These are phyloP conservation scores for Ophiostoma montium DNA, from an alignment of 2,329 filamentous ascomycete species.

Conservation along the genomic window DNA sequence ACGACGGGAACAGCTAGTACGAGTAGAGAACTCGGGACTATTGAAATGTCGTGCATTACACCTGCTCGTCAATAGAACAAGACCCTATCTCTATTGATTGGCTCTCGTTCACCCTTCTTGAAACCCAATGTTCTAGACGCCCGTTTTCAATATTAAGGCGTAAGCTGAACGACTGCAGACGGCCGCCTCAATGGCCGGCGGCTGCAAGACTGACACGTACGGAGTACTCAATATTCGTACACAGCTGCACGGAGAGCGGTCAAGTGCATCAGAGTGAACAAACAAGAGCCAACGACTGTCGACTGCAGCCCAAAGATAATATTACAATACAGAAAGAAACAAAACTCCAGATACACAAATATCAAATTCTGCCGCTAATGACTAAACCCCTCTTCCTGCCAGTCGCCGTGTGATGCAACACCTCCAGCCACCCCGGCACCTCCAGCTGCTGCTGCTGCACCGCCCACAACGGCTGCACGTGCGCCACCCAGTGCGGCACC, in stretches of 20 bases:
- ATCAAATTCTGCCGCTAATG: constrained; percentile 16
- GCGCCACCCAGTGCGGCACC: constrained; percentile 19
- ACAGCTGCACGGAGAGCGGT: background rate
- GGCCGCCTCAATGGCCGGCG: constrained; percentile 8
- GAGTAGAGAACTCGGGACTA: no score
- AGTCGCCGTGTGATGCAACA: constrained; percentile 32
- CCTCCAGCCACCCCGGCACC: constrained; percentile 20
- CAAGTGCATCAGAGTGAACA: background rate
- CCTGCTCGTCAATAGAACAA: no score
- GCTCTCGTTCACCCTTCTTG: background rate
- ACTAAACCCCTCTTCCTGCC: constrained; percentile 50
- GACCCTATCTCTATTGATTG: no score
- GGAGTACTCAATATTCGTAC: background rate
- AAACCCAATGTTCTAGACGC: background rate
- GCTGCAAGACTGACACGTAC: background rate
- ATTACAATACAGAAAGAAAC: background rate
- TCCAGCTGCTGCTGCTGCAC: constrained; percentile 17
- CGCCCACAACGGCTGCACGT: constrained; percentile 20
- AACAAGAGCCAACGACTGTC: no score
- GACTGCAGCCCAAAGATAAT: background rate
- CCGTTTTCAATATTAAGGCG: background rate
- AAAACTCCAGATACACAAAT: background rate
- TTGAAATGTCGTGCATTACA: no score
- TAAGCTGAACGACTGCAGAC: background rate
- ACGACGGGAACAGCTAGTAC: no score